phyloP scores from a whole-genome alignment of 306 rosid species.

The Glycine soja region DNA sequence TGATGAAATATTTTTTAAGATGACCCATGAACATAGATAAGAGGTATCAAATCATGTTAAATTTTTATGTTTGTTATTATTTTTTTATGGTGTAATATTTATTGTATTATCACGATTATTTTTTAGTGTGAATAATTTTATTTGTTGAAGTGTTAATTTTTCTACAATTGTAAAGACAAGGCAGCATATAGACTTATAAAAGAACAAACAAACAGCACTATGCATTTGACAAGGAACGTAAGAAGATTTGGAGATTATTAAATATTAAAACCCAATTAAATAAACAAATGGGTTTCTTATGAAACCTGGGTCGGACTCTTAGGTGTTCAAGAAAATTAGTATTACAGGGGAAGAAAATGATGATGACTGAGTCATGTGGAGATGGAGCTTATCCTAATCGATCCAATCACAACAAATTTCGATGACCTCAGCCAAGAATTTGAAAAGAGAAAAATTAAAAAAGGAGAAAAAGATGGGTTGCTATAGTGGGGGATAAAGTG shows the following conservation, averaged over 20 bases:
- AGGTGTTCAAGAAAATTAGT: not conserved
- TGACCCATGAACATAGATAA: too few relatives aligned
- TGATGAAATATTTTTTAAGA: too few relatives aligned
- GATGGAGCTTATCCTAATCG: constrained; percentile 58
- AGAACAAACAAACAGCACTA: constrained; percentile 28
- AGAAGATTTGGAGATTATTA: constrained; percentile 45
- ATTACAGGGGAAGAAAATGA: not conserved
- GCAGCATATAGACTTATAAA: too few relatives aligned
- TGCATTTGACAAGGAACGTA: constrained; percentile 24
- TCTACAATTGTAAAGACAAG: too few relatives aligned
- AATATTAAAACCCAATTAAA: constrained; percentile 8
- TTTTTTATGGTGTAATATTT: too few relatives aligned
- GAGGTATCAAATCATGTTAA: too few relatives aligned
- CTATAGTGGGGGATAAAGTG: constrained; percentile 59
- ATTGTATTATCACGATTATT: too few relatives aligned
- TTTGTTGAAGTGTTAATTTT: too few relatives aligned
- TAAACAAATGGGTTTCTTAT: not conserved
- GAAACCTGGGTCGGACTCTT: constrained; percentile 11
- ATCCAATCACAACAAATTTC: constrained; percentile 46
- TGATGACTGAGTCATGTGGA: constrained; percentile 13
- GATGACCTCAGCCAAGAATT: constrained; percentile 52
- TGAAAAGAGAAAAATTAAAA: not conserved
- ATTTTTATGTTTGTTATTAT: too few relatives aligned
- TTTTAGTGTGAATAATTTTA: too few relatives aligned
- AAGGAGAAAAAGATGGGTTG: constrained; percentile 38